Conservation (phyloP, 345 rosid genomes). For the Eucalyptus curtisii region DNA sequence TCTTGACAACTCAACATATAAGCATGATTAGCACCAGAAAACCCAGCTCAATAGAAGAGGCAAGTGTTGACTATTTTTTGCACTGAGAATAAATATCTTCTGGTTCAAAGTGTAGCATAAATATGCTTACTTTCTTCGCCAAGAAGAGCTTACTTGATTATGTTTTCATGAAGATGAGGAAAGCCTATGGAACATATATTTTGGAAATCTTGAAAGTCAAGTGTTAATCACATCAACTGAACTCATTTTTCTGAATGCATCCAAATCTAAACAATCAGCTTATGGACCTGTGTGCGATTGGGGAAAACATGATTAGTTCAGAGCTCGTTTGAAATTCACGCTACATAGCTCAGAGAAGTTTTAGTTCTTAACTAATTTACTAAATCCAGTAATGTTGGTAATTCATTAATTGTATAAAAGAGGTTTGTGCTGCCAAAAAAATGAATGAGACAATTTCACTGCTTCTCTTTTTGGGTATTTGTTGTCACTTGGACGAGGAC, state of each 20-base stretch:
- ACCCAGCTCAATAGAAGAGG: constrained; percentile 62
- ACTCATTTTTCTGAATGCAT: neutral
- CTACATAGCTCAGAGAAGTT: neutral
- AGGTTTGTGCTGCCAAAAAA: neutral
- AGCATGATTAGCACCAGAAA: constrained; percentile 35
- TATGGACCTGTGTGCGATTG: neutral
- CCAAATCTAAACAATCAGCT: neutral
- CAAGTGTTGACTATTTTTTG: constrained; percentile 1
- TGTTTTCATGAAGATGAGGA: neutral
- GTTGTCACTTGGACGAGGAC: neutral
- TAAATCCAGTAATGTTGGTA: neutral
- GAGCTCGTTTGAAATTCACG: neutral
- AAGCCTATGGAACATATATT: neutral
- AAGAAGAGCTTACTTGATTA: neutral
- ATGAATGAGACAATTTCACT: neutral
- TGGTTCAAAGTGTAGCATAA: neutral
- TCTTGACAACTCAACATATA: constrained; percentile 73
- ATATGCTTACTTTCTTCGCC: neutral
- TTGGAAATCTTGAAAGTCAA: neutral
- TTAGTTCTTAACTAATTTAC: neutral
- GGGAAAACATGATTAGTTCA: neutral
- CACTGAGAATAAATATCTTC: neutral
- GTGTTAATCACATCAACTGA: neutral
- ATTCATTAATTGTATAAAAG: neutral
- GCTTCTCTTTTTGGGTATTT: neutral